Evolutionary conservation across 2,329 filamentous ascomycete genomes (phyloP), one percentile per base, ranked within the genome.

Genomic region (Fusarium tuaranense): DNA sequence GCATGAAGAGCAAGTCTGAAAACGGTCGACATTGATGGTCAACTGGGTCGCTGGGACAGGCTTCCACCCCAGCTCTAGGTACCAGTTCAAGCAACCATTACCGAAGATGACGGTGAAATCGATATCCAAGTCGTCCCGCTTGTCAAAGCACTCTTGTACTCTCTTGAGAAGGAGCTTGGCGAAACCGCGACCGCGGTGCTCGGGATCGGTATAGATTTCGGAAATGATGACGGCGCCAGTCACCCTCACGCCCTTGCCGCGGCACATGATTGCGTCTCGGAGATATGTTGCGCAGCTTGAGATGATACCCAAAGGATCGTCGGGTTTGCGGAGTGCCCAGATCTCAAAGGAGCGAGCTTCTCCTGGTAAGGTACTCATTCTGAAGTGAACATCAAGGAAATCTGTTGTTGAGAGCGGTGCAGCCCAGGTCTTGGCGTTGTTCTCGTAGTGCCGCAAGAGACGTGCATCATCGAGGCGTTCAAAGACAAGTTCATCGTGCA

Each of bases 61-160:
- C 22, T 73, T 67, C 83, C 80, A 85, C 38, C 83, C 83, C 9
- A 84, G 72, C 18, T 71, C 72, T 38, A 78, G 68, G 64, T 82
- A 84, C 70, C 83, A 81, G 5, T 74, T 70, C n/a, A 78, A 75
- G 38, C 81, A 77, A 36, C 78, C 75, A 59, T 81, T 81, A 72
- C 81, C 83, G 75, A 82, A 84, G 32, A 85, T 69, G 13, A 81
- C 76, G 57, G 82, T 84, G 70, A 80, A 82, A 41, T 78, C 80
- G 66, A 80, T 75, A n/a, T 78, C 76, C 25, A 16, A 51, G 39
- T 60, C 18, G 66, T 85, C 82, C 71, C 48, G 48, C 27, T 30
- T 18, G 18, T 53, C 48, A 53, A 84, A 80, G n/a, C 69, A 69
- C 51, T 82, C 72, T 63, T 82, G 80, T 3, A 84, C 69, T n/a